Conservation (phyloP, 345 rosid genomes). For the Euphorbia pulcherrima region DNA sequence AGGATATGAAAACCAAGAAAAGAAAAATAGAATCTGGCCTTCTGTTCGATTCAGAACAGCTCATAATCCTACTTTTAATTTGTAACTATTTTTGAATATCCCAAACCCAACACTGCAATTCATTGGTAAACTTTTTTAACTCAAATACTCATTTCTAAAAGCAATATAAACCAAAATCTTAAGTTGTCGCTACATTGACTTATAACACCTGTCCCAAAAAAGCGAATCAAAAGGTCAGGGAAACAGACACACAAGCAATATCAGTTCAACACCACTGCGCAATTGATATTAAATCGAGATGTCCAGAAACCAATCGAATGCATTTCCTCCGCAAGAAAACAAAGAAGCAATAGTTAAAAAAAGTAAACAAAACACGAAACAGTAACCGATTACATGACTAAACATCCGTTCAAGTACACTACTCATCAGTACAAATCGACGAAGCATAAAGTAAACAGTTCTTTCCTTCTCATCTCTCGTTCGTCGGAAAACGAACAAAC, state of each 20-base stretch:
- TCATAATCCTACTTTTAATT: neutral
- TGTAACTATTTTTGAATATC: neutral
- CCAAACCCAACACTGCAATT: neutral
- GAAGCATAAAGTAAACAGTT: neutral
- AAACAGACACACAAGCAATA: neutral
- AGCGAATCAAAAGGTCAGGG: neutral
- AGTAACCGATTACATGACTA: neutral
- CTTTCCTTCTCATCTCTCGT: neutral
- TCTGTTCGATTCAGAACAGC: too few species aligned
- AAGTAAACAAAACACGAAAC: neutral
- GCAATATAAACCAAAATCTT: neutral
- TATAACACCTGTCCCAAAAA: neutral
- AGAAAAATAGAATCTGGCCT: neutral
- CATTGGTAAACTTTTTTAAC: neutral
- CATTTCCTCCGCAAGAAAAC: slow-evolving; percentile 6
- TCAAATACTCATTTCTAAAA: neutral
- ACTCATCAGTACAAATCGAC: neutral
- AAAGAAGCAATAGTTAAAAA: neutral
- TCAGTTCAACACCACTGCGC: neutral
- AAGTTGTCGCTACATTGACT: neutral
- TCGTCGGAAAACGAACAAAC: slow-evolving; percentile 13
- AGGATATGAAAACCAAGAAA: neutral
- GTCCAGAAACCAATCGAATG: neutral
- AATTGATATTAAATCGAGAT: neutral
- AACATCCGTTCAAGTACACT: neutral